Evolutionary conservation across 192 early-diverging fungal genomes (phyloP), one percentile per base, ranked within the genome.

Genomic region (Rhizophagus sp.): DNA sequence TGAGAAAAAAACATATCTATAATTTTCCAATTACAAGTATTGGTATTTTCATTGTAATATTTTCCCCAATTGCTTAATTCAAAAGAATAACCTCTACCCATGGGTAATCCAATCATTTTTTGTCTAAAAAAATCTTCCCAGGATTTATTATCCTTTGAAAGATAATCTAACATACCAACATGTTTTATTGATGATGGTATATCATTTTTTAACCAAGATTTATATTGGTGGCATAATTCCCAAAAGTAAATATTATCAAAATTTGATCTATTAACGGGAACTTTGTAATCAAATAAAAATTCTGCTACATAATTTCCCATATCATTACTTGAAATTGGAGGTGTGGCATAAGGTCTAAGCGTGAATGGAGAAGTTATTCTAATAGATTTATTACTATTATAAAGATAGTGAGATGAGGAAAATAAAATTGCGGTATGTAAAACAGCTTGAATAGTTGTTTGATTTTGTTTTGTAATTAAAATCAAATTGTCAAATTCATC

Each of bases 1-100:
- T 73, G 72, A 9, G 72, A 73, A 73, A 73, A 57, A 50, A 73
- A n/a, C 22, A 73, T 27, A 52, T 73, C 72, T 33, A 50, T 2
- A 30, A 73, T 25, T 73, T 73, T 30, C 50, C 44, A 52, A 30
- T 47, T 36, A 22, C 49, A 50, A 24, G 33, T 4, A 67, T 67
- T 30, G 36, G 8, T 67, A 30, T 19, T 34, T 33, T 73, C 22
- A 57, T 44, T 15, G 6, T 24, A 15, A 13, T 50, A 63, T 63
- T 63, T 63, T 63, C 62, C 62, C 24, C 6, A 63, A 63, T 63
- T 63, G 3, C 25, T 30, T 71, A 36, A 22, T n/a, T 34, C 34
- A 22, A 71, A n/a, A 13, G 69, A 71, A 22, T 22, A 34, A 10
- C 19, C 30, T 44, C 69, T 71, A 22, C 69, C 69, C 24, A 34